These are phyloP conservation scores for Podospora comata DNA, from an alignment of 495 filamentous ascomycete species.

Conservation along the genomic window DNA sequence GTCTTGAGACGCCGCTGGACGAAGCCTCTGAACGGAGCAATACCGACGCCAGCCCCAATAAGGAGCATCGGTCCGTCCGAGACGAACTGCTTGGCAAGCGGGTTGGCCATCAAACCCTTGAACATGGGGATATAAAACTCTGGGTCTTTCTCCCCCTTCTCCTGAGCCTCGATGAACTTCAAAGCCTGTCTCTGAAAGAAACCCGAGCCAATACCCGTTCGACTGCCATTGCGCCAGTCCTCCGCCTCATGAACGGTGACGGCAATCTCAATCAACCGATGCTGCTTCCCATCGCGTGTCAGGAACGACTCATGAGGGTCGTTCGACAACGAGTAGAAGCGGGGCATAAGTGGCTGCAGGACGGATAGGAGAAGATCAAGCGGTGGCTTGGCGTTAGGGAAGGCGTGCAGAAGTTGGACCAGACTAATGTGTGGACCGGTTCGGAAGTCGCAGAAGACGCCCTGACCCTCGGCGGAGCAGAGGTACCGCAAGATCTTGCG, in stretches of 20 bases:
- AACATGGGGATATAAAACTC: slow-evolving; percentile 89
- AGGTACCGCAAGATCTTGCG: slow-evolving; percentile 84
- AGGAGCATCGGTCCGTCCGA: slow-evolving; percentile 95
- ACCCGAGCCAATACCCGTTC: slow-evolving; percentile 73
- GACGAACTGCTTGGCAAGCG: slow-evolving; percentile 81
- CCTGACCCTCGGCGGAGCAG: slow-evolving; percentile 86
- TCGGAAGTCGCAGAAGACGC: slow-evolving; percentile 90
- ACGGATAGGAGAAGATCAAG: slow-evolving; percentile 75
- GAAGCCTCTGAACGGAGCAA: slow-evolving; percentile 96
- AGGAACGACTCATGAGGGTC: slow-evolving; percentile 82
- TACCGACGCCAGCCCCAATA: slow-evolving; percentile 93
- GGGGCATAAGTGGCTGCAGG: slow-evolving; percentile 85
- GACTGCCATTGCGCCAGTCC: slow-evolving; percentile 68
- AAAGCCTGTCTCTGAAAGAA: slow-evolving; percentile 81
- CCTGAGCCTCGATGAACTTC: slow-evolving; percentile 61
- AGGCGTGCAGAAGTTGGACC: slow-evolving; percentile 81
- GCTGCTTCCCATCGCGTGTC: slow-evolving; percentile 62
- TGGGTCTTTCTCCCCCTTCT: slow-evolving; percentile 50
- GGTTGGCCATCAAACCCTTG: slow-evolving; percentile 97
- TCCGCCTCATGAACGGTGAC: slow-evolving; percentile 86
- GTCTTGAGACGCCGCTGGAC: slow-evolving; percentile 92
- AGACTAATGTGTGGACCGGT: slow-evolving; percentile 83
- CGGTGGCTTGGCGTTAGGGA: slow-evolving; percentile 85
- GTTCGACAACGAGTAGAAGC: slow-evolving; percentile 96
- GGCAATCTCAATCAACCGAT: slow-evolving; percentile 87